Base-by-base conservation (phyloP, 1,284 basidiomycete genomes). In the Cerioporus squamosus region DNA sequence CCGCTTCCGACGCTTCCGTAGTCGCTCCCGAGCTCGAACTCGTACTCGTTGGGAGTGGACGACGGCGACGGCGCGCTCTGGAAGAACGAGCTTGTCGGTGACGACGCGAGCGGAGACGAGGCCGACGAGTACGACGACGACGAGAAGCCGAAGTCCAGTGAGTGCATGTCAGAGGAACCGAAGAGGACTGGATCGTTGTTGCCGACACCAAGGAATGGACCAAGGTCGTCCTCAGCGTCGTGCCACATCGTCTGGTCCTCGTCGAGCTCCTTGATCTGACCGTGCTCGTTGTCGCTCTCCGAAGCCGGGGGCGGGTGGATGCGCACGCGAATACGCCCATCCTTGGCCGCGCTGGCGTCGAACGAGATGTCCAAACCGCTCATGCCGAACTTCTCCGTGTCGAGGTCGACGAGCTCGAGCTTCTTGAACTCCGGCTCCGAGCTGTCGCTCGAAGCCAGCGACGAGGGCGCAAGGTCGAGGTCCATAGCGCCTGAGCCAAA, bases 301-400 rank as follows among this genome's bases (percentile, higher is more conserved):
- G 59, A 64, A 8, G 59, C 59, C 38, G 61, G 6, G 22, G 60
- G 81, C 12, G 78, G 76, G 69, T 90, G 86, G 63, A 91, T 89
- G 61, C 85, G 81, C 43, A 91, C 88, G 57, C 86, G 86, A 65
- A 90, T 87, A 74, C 84, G 88, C 57, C 88, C 86, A 67, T 88
- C 82, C 63, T 87, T 81, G 45, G 81, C 77, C 39, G 85, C 76
- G 38, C 77, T 79, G 40, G 87, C 76, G 62, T 90, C 88, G 66
- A 91, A 90, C 44, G 87, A 88, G 68, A 92, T 86, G 65, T 88
- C 84, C 53, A 91, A 75, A 46, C 81, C 84, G 57, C 81, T 81
- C 46, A 88, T 76, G 49, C 76, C 81, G 36, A 82, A 77, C 33
- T 78, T 77, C 53, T 81, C 77, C 38, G 78, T 77, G 50, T 79